Conservation (phyloP, 2,329 filamentous ascomycete genomes). For the Macrophomina pseudophaseolina region DNA sequence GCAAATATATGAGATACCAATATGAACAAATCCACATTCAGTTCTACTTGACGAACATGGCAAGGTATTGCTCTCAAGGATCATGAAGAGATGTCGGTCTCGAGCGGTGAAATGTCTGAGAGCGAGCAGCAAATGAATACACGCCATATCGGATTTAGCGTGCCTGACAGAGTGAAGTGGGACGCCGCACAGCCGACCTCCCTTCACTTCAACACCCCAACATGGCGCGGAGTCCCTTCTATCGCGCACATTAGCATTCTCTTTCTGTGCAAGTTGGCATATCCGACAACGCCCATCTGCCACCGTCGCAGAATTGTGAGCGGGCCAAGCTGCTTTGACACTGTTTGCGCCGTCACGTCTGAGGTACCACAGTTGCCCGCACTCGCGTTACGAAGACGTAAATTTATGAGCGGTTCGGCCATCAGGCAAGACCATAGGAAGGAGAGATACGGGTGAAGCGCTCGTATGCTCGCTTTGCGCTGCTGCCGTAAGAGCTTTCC, state of each 20-base stretch:
- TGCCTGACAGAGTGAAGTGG: conserved; percentile 12
- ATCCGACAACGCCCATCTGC: not conserved
- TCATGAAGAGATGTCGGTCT: not conserved
- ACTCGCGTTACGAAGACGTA: not conserved
- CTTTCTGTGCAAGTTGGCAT: not conserved
- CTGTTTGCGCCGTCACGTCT: conserved; percentile 3
- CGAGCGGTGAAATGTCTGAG: not conserved
- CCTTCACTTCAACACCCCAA: conserved; percentile 11
- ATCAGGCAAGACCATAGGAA: conserved; percentile 15
- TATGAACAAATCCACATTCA: not conserved
- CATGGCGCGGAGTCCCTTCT: not conserved
- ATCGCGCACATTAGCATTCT: not conserved
- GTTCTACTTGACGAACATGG: no score
- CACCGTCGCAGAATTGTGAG: not conserved
- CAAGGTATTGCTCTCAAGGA: no score
- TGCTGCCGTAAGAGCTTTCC: conserved; percentile 22
- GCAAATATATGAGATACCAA: not conserved
- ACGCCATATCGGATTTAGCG: conserved; percentile 5
- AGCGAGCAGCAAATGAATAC: no score
- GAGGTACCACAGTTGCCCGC: conserved; percentile 9
- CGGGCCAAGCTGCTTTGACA: not conserved
- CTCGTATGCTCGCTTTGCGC: not conserved
- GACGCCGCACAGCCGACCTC: conserved; percentile 18
- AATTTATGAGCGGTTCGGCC: conserved; percentile 18
- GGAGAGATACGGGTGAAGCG: conserved; percentile 15